Conservation (phyloP, 2,329 filamentous ascomycete genomes). For the Chaetomium strumarium region DNA sequence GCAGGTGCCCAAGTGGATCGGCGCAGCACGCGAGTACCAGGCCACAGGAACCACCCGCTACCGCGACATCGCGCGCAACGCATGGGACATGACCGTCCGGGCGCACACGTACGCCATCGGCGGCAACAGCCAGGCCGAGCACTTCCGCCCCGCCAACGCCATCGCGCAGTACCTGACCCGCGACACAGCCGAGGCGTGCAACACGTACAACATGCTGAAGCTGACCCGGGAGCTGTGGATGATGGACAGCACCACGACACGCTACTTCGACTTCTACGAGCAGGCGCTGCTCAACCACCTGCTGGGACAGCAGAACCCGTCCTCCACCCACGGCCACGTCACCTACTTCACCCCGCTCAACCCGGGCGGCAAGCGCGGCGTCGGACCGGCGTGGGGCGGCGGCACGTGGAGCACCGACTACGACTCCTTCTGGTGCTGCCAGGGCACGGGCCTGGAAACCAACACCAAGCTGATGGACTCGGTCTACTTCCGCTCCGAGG, state of each 20-base stretch:
- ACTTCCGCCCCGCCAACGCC: constrained; percentile 42
- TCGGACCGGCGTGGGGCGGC: constrained; percentile 48
- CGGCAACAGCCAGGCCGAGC: constrained; percentile 48
- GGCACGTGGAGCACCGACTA: constrained; percentile 51
- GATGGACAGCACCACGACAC: constrained; percentile 29
- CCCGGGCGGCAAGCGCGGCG: constrained; percentile 40
- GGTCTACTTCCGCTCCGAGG: constrained; percentile 41
- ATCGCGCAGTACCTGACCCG: constrained; percentile 39
- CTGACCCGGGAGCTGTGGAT: constrained; percentile 47
- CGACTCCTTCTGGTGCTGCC: constrained; percentile 49
- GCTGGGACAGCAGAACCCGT: constrained; percentile 43
- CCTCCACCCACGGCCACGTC: constrained; percentile 41
- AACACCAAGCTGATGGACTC: constrained; percentile 50
- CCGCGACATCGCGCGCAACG: constrained; percentile 43
- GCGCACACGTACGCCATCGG: constrained; percentile 48
- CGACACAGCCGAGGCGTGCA: constrained; percentile 48
- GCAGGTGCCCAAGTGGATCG: constrained; percentile 49
- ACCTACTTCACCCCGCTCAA: constrained; percentile 49
- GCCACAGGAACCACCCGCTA: constrained; percentile 41
- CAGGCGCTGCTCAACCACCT: constrained; percentile 45
- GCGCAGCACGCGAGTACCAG: constrained; percentile 43
- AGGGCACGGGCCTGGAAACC: constrained; percentile 46
- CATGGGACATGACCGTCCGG: constrained; percentile 41
- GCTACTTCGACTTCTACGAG: constrained; percentile 53
- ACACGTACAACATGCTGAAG: constrained; percentile 54